phyloP scores from a whole-genome alignment of 208 protist species.

The Porcisia deanei region DNA sequence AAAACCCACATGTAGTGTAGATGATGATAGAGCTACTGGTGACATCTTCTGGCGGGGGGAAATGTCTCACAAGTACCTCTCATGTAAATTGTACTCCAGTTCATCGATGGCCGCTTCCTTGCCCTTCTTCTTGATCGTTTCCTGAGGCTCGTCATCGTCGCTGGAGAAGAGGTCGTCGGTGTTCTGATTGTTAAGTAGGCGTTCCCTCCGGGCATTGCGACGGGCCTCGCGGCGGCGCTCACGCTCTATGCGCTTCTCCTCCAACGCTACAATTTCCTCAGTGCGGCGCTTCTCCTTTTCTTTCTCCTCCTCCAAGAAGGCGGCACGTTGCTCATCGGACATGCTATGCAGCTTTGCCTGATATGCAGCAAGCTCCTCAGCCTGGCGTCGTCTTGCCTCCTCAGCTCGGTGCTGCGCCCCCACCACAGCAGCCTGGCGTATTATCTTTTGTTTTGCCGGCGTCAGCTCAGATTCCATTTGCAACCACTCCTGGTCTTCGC shows the following conservation, averaged over 20 bases:
- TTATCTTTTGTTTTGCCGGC: constrained; percentile 27
- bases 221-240: constrained; percentile 40
- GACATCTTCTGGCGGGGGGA: not conserved
- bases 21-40: not conserved
- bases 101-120: constrained; percentile 33
- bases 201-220: constrained; percentile 38
- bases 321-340: constrained; percentile 44
- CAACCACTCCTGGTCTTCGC: constrained; percentile 41
- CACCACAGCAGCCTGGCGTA: constrained; percentile 32
- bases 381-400: constrained; percentile 49
- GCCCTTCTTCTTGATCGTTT: constrained; percentile 29
- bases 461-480: constrained; percentile 31
- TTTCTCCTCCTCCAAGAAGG: constrained; percentile 47
- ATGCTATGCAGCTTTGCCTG: constrained; percentile 44
- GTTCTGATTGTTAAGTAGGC: constrained; percentile 30
- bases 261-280: constrained; percentile 32
- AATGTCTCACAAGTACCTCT: constrained; percentile 27
- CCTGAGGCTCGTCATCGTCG: constrained; percentile 37
- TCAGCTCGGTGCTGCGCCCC: constrained; percentile 34
- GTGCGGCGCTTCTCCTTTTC: constrained; percentile 39
- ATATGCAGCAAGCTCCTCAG: constrained; percentile 48
- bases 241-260: constrained; percentile 31
- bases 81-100: constrained; percentile 34
- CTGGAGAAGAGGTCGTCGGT: constrained; percentile 29
- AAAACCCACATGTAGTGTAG: not conserved